phyloP scores from a whole-genome alignment of 1,284 basidiomycete species.

The Mrakiaceae sp. region DNA sequence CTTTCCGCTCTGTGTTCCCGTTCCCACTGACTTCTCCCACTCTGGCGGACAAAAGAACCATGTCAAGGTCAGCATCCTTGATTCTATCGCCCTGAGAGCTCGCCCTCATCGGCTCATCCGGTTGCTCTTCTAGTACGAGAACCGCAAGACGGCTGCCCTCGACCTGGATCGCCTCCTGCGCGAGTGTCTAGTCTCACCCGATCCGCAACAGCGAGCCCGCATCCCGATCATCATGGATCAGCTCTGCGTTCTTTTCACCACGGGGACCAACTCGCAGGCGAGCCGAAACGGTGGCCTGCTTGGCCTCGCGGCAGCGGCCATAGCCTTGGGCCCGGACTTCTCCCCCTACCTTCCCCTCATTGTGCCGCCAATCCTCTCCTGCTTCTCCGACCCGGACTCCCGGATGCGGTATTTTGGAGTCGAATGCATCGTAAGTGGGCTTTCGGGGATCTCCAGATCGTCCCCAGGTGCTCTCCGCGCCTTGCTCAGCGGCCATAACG shows the following conservation, averaged over 20 bases:
- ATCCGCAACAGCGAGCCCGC: conserved; percentile 56
- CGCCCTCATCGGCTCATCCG: too few relatives aligned
- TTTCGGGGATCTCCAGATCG: not conserved
- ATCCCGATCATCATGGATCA: conserved; percentile 88
- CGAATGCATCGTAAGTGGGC: conserved; percentile 13
- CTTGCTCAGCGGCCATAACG: too few relatives aligned
- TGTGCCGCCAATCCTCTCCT: conserved; percentile 77
- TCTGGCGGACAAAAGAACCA: conserved; percentile 3
- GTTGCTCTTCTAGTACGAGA: conserved; percentile 9
- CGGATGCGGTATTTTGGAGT: conserved; percentile 74
- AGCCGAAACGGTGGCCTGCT: conserved; percentile 92
- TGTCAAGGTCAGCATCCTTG: conserved; percentile 5
- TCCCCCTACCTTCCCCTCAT: conserved; percentile 90
- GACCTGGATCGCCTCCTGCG: conserved; percentile 55
- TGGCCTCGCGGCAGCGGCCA: conserved; percentile 89
- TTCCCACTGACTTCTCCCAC: too few relatives aligned
- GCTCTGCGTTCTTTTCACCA: conserved; percentile 82
- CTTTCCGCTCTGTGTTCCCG: too few relatives aligned
- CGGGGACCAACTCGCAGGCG: conserved; percentile 66
- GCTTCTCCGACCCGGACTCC: conserved; percentile 90
- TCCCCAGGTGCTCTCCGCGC: too few relatives aligned
- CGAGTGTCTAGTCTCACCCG: conserved; percentile 5
- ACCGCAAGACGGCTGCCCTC: conserved; percentile 81
- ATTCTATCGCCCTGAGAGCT: not conserved
- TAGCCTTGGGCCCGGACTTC: conserved; percentile 86